Evolutionary conservation across 306 rosid genomes (phyloP).

Genomic region (Trifolium pratense): DNA sequence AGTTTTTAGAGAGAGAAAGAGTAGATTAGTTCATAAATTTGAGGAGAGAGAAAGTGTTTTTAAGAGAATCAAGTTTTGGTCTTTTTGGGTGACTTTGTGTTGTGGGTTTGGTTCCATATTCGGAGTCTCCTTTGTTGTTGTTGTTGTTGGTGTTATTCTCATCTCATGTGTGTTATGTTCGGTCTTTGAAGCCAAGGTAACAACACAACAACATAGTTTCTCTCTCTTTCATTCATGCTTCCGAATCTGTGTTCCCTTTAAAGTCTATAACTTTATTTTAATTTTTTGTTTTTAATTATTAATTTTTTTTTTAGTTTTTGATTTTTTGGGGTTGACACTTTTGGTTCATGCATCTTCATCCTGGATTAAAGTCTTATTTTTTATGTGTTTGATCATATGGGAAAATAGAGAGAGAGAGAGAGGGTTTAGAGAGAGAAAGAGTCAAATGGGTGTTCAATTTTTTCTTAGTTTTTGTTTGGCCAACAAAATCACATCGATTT

Average conservation of each 20-base stretch:
- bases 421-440: slow-evolving; percentile 17
- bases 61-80: slow-evolving; percentile 41
- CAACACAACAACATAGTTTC: slow-evolving; percentile 46
- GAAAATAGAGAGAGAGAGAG: neutral
- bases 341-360: slow-evolving; percentile 66
- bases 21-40: slow-evolving; percentile 52
- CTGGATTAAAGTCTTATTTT: slow-evolving; percentile 61
- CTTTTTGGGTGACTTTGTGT: slow-evolving; percentile 45
- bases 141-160: slow-evolving; percentile 1
- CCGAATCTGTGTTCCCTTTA: slow-evolving; percentile 64
- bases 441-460: slow-evolving; percentile 46
- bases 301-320: neutral
- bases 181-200: slow-evolving; percentile 52
- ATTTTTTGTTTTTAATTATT: slow-evolving; percentile 13
- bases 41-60: slow-evolving; percentile 58
- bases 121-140: slow-evolving; percentile 28
- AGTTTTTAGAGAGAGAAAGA: slow-evolving; percentile 52
- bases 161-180: slow-evolving; percentile 41
- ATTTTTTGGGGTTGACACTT: slow-evolving; percentile 39
- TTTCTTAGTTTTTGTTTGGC: slow-evolving; percentile 30
- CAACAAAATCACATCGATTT: slow-evolving; percentile 42
- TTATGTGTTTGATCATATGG: slow-evolving; percentile 45
- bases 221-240: slow-evolving; percentile 45
- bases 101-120: slow-evolving; percentile 37
- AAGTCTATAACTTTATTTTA: slow-evolving; percentile 44